Evolutionary conservation across 2,329 filamentous ascomycete species (phyloP).

Genomic region (Pestalotiopsis sp.): DNA sequence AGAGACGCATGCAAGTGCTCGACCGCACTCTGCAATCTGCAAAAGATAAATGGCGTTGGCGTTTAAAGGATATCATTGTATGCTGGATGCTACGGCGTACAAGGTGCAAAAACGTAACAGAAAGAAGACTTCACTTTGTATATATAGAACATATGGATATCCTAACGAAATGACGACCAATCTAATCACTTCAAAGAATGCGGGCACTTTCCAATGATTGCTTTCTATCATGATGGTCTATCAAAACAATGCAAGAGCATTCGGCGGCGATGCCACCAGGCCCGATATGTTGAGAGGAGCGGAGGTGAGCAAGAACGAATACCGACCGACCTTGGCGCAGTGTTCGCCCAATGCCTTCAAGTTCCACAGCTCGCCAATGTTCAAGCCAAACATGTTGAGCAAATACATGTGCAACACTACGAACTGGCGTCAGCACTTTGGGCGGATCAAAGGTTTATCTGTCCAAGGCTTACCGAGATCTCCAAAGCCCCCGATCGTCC

Average conservation of each 20-base stretch:
- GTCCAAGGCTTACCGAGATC: slow-evolving; percentile 13
- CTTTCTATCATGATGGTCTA: not conserved
- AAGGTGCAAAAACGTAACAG: not conserved
- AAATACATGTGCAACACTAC: slow-evolving; percentile 15
- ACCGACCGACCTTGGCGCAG: slow-evolving; percentile 37
- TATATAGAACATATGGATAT: not conserved
- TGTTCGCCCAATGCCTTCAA: slow-evolving; percentile 23
- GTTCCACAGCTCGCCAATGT: slow-evolving; percentile 26
- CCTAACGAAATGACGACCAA: not conserved
- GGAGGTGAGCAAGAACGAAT: slow-evolving; percentile 44
- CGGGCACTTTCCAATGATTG: not conserved
- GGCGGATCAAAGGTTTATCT: not conserved
- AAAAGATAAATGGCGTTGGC: slow-evolving; percentile 4
- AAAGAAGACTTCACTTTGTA: slow-evolving; percentile 4
- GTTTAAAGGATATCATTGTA: not conserved
- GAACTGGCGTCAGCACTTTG: not conserved
- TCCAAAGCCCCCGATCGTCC: slow-evolving; percentile 1
- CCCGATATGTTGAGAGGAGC: slow-evolving; percentile 43
- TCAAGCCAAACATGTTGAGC: slow-evolving; percentile 14
- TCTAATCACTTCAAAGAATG: not conserved
- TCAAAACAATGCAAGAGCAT: slow-evolving; percentile 40
- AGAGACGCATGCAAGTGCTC: not conserved
- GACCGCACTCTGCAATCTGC: not conserved
- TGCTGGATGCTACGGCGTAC: not conserved
- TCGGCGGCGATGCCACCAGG: slow-evolving; percentile 41